A percentile compares a stretch with the other conserved stretches of the same genome.
These are phyloP conservation scores for Gigaspora rosea DNA, from an alignment of 192 early-diverging fungal genomes.

Conservation along the genomic window DNA sequence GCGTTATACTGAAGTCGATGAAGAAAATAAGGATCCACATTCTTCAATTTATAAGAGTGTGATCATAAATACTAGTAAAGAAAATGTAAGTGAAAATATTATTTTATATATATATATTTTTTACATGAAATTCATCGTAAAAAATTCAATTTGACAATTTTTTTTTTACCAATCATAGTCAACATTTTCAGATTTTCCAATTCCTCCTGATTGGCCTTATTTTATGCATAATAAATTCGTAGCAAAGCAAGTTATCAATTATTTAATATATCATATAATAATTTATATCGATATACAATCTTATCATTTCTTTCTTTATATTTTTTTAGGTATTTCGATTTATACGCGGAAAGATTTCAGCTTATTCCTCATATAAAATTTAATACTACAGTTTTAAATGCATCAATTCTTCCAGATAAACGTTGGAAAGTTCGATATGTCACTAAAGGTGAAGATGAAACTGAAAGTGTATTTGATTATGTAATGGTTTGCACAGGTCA, in stretches of 20 bases:
- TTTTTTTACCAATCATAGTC: background rate
- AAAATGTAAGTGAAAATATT: slow-evolving; percentile 15
- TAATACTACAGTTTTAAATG: slow-evolving; percentile 49
- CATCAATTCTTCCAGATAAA: slow-evolving; percentile 44
- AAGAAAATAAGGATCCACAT: slow-evolving; percentile 45
- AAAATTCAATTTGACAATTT: too few relatives aligned
- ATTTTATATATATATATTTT: too few relatives aligned
- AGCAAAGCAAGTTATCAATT: slow-evolving; percentile 39
- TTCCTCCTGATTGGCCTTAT: slow-evolving; percentile 60
- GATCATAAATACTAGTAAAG: slow-evolving; percentile 61
- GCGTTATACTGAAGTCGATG: slow-evolving; percentile 53
- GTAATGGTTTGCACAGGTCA: slow-evolving; percentile 65
- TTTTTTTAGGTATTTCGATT: slow-evolving; percentile 48
- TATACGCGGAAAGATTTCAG: slow-evolving; percentile 53
- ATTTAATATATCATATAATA: background rate
- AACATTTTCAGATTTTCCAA: slow-evolving; percentile 60
- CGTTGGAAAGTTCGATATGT: slow-evolving; percentile 11
- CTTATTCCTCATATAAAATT: slow-evolving; percentile 56
- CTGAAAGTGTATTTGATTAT: slow-evolving; percentile 60
- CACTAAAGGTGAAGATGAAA: background rate
- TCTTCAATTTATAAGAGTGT: slow-evolving; percentile 59
- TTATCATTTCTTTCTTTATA: too few relatives aligned
- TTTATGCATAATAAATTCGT: slow-evolving; percentile 53
- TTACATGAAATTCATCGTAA: too few relatives aligned
- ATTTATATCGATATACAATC: too few relatives aligned